Conservation (phyloP, 306 rosid genomes). For the Adenanthera pavonina region DNA sequence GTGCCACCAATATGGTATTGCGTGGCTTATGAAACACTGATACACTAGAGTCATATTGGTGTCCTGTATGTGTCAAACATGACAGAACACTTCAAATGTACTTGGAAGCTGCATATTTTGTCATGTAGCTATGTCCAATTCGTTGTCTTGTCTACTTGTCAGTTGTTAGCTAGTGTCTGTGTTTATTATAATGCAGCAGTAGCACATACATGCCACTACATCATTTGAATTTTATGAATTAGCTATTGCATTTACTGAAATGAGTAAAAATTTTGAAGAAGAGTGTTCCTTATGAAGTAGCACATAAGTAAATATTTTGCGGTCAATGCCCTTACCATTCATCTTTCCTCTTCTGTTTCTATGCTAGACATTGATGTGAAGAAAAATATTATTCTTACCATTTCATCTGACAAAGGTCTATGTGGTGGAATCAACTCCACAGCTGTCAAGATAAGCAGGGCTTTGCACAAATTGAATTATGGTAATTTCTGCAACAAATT, state of each 20-base stretch:
- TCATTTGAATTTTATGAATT: slow-evolving; percentile 26
- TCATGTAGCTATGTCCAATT: neutral
- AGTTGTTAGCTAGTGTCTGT: neutral
- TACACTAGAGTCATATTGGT: neutral
- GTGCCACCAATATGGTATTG: neutral
- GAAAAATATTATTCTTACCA: slow-evolving; percentile 79
- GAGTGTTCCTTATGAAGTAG: no score
- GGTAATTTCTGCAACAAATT: slow-evolving; percentile 58
- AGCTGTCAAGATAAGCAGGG: slow-evolving; percentile 94
- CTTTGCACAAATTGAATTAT: slow-evolving; percentile 58
- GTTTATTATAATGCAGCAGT: neutral
- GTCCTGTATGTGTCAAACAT: neutral
- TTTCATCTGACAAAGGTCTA: slow-evolving; percentile 97
- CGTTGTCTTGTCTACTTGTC: neutral
- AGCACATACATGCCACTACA: neutral
- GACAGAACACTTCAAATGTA: neutral
- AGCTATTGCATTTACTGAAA: neutral
- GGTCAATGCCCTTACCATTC: slow-evolving; percentile 34
- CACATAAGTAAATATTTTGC: neutral
- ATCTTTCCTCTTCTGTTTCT: slow-evolving; percentile 31
- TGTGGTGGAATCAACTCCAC: slow-evolving; percentile 99
- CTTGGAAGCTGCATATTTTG: slow-evolving; percentile 4
- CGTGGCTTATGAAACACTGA: neutral
- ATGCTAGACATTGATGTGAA: slow-evolving; percentile 70
- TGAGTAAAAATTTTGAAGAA: no score